These are phyloP conservation scores for Elaeis oleifera DNA, from an alignment of 202 grass and related monocot species.

Conservation along the genomic window DNA sequence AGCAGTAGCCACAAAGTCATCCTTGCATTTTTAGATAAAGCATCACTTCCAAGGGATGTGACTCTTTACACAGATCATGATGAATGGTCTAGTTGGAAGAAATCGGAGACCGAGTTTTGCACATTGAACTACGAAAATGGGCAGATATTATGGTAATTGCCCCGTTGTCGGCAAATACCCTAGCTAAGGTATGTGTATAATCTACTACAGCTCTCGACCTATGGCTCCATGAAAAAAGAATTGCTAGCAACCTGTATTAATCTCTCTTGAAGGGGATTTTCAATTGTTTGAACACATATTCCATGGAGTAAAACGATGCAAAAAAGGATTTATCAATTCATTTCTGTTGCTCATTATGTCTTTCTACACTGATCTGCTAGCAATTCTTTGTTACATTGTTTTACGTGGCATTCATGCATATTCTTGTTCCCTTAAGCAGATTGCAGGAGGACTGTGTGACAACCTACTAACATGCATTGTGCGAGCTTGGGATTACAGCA, in stretches of 20 bases:
- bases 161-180: constrained; percentile 11
- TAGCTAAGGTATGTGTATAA: constrained; percentile 4
- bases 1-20: constrained; percentile 4
- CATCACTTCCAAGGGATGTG: not conserved
- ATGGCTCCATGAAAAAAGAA: no score
- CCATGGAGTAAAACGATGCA: no score
- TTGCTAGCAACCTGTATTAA: no score
- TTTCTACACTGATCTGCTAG: no score
- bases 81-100: constrained; percentile 17
- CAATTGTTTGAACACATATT: no score
- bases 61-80: constrained; percentile 11
- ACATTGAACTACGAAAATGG: constrained; percentile 12
- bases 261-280: no score
- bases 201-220: no score
- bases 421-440: not conserved
- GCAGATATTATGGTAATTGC: constrained; percentile 17
- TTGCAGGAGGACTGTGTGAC: constrained; percentile 15
- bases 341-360: no score
- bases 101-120: constrained; percentile 6
- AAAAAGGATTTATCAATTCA: no score
- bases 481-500: constrained; percentile 13
- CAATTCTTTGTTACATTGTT: not conserved
- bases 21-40: constrained; percentile 8
- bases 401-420: no score
- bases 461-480: constrained; percentile 5